A percentile compares a stretch with the other conserved stretches of the same genome.
Evolutionary conservation across 345 rosid genomes (phyloP).

Genomic region (Euphorbia pulcherrima): DNA sequence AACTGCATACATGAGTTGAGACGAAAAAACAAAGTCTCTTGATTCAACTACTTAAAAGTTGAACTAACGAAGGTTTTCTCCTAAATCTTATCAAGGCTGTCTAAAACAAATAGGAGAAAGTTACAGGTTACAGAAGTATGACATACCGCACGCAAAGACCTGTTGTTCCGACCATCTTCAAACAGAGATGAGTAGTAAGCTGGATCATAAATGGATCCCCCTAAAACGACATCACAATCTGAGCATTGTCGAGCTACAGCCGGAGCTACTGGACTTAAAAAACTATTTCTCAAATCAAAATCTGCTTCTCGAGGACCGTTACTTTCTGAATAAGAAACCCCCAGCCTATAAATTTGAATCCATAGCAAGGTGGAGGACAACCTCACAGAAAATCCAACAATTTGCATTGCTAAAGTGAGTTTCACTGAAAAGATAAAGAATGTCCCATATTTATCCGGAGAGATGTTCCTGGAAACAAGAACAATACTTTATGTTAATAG

Average conservation of each 20-base stretch:
- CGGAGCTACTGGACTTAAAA: constrained; percentile 53
- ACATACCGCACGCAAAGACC: constrained; percentile 32
- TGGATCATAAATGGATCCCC: constrained; percentile 61
- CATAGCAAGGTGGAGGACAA: constrained; percentile 70
- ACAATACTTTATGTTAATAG: background rate
- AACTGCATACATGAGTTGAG: too few species aligned
- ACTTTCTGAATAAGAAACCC: constrained; percentile 46
- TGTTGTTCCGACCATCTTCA: constrained; percentile 50
- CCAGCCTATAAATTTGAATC: constrained; percentile 93
- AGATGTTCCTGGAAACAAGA: constrained; percentile 52
- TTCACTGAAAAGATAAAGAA: constrained; percentile 63
- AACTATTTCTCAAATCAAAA: constrained; percentile 60
- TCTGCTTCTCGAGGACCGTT: constrained; percentile 40
- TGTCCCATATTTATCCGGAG: constrained; percentile 41
- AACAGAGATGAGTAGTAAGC: constrained; percentile 56
- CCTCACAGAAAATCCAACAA: constrained; percentile 70
- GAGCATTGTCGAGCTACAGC: constrained; percentile 37
- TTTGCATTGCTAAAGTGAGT: constrained; percentile 79
- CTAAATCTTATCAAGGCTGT: background rate
- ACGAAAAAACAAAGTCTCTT: background rate
- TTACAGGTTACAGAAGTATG: background rate
- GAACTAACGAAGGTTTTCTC: too few species aligned
- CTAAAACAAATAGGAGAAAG: background rate
- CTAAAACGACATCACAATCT: constrained; percentile 51
- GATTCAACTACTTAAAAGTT: background rate